Evolutionary conservation across 1,139 yeast genomes (phyloP).

Genomic region (Spathaspora sp.): DNA sequence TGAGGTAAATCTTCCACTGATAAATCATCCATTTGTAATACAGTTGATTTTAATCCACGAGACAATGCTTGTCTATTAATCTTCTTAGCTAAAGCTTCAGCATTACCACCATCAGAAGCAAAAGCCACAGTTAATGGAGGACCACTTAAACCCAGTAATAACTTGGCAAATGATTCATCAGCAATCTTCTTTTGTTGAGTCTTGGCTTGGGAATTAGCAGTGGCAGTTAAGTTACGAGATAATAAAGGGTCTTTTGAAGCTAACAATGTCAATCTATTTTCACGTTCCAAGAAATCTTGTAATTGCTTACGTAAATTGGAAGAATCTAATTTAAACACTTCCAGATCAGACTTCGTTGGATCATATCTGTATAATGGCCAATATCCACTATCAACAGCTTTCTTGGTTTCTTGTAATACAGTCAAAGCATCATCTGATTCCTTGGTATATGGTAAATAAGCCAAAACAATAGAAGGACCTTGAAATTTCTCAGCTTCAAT

Average conservation of each 20-base stretch:
- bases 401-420: slow-evolving; percentile 82
- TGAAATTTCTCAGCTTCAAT: slow-evolving; percentile 83
- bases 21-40: slow-evolving; percentile 81
- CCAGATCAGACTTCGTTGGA: slow-evolving; percentile 52
- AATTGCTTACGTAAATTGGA: slow-evolving; percentile 76
- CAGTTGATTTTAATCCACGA: slow-evolving; percentile 80
- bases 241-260: slow-evolving; percentile 71
- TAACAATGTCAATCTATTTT: slow-evolving; percentile 78
- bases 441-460: slow-evolving; percentile 75
- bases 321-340: slow-evolving; percentile 78
- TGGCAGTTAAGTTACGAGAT: slow-evolving; percentile 68
- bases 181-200: slow-evolving; percentile 66
- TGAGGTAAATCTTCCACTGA: slow-evolving; percentile 76
- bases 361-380: slow-evolving; percentile 94
- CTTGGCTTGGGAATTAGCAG: slow-evolving; percentile 59
- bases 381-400: slow-evolving; percentile 88
- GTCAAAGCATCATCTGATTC: slow-evolving; percentile 72
- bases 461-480: slow-evolving; percentile 90
- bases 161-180: slow-evolving; percentile 70
- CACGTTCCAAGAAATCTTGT: slow-evolving; percentile 80
- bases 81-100: slow-evolving; percentile 80
- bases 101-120: slow-evolving; percentile 96
- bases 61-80: slow-evolving; percentile 81
- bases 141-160: slow-evolving; percentile 85
- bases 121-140: slow-evolving; percentile 89